phyloP scores from a whole-genome alignment of 1,284 basidiomycete genomes.

The Apiotrichum akiyoshidainum region DNA sequence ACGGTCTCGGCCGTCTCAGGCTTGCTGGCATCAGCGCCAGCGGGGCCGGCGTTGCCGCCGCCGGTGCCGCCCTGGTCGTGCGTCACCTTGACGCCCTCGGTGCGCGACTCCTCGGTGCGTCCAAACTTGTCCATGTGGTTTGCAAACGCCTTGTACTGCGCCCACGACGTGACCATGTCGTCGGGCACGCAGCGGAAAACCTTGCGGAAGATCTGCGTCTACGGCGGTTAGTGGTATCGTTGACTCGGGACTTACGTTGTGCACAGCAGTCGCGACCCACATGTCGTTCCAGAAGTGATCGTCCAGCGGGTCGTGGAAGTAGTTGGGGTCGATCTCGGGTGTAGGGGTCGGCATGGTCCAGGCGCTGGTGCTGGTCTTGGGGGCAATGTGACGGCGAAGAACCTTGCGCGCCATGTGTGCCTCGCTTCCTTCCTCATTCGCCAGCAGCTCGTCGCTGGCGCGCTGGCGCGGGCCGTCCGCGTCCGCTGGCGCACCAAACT shows the following conservation, averaged over 20 bases:
- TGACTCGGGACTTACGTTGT: conserved; percentile 55
- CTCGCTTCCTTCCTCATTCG: conserved; percentile 53
- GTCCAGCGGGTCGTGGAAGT: conserved; percentile 80
- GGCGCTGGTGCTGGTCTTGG: conserved; percentile 54
- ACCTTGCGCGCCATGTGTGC: conserved; percentile 56
- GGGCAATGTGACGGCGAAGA: conserved; percentile 59
- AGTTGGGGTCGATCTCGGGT: conserved; percentile 69
- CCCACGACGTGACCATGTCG: conserved; percentile 87
- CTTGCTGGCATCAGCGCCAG: conserved; percentile 10
- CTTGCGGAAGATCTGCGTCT: conserved; percentile 84
- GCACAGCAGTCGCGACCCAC: conserved; percentile 78
- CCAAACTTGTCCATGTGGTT: conserved; percentile 69
- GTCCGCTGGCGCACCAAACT: conserved; percentile 56
- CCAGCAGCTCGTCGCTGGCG: conserved; percentile 24
- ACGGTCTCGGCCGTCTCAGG: neutral
- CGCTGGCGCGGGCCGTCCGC: conserved; percentile 51
- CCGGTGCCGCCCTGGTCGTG: conserved; percentile 52
- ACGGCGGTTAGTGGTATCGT: neutral
- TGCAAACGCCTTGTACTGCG: conserved; percentile 81
- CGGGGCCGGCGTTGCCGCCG: conserved; percentile 48
- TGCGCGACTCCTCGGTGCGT: conserved; percentile 35
- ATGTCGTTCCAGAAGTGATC: conserved; percentile 82
- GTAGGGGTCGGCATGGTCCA: conserved; percentile 60
- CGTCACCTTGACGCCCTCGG: conserved; percentile 44
- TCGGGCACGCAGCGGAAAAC: conserved; percentile 90